Percentiles rank a stretch among this genome's conserved stretches.
phyloP scores from a whole-genome alignment of 2,329 filamentous ascomycete species.

The Pseudovirgaria hyperparasitica region DNA sequence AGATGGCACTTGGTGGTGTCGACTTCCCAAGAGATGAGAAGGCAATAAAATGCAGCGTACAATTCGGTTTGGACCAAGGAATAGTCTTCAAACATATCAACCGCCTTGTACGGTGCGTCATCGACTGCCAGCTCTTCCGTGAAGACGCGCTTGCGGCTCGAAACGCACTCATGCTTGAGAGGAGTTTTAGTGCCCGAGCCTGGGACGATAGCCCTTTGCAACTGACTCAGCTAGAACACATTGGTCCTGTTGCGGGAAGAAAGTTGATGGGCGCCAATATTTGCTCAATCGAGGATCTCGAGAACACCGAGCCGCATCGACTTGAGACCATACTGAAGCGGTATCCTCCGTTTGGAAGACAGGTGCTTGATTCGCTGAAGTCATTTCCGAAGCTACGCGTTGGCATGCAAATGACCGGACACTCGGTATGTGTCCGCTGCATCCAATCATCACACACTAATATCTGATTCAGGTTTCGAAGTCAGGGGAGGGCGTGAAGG shows the following conservation, averaged over 20 bases:
- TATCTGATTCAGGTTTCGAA: slow-evolving; percentile 11
- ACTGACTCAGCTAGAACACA: slow-evolving; percentile 67
- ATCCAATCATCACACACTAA: not conserved
- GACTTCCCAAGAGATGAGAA: slow-evolving; percentile 43
- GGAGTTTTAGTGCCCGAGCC: slow-evolving; percentile 59
- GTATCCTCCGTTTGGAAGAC: slow-evolving; percentile 72
- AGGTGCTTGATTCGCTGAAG: slow-evolving; percentile 50
- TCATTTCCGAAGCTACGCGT: slow-evolving; percentile 59
- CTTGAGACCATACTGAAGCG: slow-evolving; percentile 68
- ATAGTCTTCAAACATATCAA: slow-evolving; percentile 56
- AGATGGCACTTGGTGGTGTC: slow-evolving; percentile 56
- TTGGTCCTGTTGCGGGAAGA: slow-evolving; percentile 63
- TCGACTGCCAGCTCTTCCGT: slow-evolving; percentile 54
- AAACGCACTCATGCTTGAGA: slow-evolving; percentile 62
- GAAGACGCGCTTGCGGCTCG: slow-evolving; percentile 55
- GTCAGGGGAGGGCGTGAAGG: slow-evolving; percentile 31
- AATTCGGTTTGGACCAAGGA: slow-evolving; percentile 47
- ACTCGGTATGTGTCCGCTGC: slow-evolving; percentile 29
- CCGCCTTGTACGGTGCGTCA: slow-evolving; percentile 59
- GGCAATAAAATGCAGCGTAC: slow-evolving; percentile 38
- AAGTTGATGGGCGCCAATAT: slow-evolving; percentile 63
- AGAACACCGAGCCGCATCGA: slow-evolving; percentile 50
- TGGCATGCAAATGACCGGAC: slow-evolving; percentile 36
- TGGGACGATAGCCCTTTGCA: slow-evolving; percentile 79
- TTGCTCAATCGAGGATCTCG: slow-evolving; percentile 57